phyloP scores from a whole-genome alignment of 176 grass and related monocot genomes.

The Poa annua region DNA sequence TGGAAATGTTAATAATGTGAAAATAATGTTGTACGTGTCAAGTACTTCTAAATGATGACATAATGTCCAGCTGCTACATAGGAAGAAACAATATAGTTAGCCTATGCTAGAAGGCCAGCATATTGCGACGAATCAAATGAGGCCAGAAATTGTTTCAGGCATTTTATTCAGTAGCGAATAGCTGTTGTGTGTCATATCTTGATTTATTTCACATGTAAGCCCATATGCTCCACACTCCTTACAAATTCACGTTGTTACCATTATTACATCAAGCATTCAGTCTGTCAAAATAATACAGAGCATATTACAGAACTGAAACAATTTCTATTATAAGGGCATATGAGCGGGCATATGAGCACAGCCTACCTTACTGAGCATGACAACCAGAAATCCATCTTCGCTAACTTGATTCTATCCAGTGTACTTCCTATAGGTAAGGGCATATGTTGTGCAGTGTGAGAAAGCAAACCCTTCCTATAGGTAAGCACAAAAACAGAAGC shows the following conservation, averaged over 20 bases:
- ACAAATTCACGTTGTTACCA: constrained; percentile 14
- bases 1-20: not conserved
- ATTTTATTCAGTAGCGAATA: constrained; percentile 6
- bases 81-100: not conserved
- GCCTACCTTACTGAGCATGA: constrained; percentile 90
- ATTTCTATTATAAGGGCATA: not conserved
- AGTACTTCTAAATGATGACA: not conserved
- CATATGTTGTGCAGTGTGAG: no score
- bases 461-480: no score
- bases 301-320: not conserved
- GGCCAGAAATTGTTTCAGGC: not conserved
- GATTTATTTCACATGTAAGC: not conserved
- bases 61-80: not conserved
- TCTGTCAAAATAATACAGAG: constrained; percentile 29
- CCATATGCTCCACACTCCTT: not conserved
- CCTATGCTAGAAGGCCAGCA: constrained; percentile 17
- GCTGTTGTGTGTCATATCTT: not conserved
- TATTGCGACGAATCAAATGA: constrained; percentile 2
- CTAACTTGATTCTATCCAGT: constrained; percentile 83
- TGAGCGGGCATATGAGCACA: no score
- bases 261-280: not conserved
- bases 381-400: constrained; percentile 79
- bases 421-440: no score
- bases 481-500: no score
- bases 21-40: constrained; percentile 17